Evolutionary conservation across 371 early-diverging fungal species (phyloP).

Genomic region (Mucor racemosus): DNA sequence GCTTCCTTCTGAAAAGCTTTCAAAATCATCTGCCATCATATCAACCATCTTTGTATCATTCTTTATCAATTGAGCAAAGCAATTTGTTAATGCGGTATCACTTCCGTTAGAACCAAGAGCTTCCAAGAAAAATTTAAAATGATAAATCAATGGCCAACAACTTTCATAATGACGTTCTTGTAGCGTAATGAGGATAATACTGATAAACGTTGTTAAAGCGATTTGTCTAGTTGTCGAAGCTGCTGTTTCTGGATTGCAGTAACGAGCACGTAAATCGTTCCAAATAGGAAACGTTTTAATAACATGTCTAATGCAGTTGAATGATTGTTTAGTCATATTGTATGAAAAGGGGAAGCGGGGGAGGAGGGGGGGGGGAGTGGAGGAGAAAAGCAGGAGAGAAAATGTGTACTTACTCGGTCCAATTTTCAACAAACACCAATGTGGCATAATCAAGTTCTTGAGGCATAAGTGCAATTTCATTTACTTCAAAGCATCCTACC

Average conservation of each 20-base stretch:
- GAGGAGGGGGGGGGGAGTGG: too few species aligned
- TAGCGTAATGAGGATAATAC: constrained; percentile 50
- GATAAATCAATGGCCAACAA: constrained; percentile 47
- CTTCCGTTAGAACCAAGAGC: constrained; percentile 25
- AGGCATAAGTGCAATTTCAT: constrained; percentile 36
- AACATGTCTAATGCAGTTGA: constrained; percentile 33
- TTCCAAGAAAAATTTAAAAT: constrained; percentile 50
- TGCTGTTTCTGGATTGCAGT: constrained; percentile 32
- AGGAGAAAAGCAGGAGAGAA: too few species aligned
- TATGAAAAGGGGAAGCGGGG: too few species aligned
- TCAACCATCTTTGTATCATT: constrained; percentile 50
- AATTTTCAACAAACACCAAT: constrained; percentile 44
- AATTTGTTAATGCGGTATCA: constrained; percentile 11
- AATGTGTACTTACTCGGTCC: constrained; percentile 40
- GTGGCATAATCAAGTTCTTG: constrained; percentile 40
- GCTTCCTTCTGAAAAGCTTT: constrained; percentile 52
- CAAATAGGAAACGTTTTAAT: constrained; percentile 41
- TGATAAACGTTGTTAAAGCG: constrained; percentile 54
- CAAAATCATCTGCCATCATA: constrained; percentile 50
- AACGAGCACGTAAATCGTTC: constrained; percentile 30
- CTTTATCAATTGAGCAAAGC: constrained; percentile 23
- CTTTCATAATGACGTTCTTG: constrained; percentile 57
- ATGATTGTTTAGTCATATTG: neutral
- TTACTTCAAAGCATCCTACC: constrained; percentile 46
- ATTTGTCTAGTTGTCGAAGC: constrained; percentile 43